Evolutionary conservation across 2,329 filamentous ascomycete species (phyloP).

Genomic region (Cercospora beticola): DNA sequence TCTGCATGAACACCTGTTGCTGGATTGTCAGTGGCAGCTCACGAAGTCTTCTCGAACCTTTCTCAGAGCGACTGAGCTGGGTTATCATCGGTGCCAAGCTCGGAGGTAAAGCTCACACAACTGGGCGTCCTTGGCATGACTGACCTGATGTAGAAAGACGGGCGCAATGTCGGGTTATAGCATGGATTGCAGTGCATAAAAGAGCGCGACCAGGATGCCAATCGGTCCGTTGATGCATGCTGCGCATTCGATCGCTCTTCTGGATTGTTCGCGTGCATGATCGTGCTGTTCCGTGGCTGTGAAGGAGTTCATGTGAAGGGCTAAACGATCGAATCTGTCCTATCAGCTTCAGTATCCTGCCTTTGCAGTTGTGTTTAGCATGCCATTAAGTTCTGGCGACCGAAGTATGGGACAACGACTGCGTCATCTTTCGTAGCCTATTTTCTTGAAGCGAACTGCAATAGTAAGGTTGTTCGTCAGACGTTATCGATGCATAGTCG

Average conservation of each 20-base stretch:
- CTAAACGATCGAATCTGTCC: neutral
- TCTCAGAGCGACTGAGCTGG: neutral
- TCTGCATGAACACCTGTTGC: neutral
- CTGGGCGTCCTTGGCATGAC: constrained; percentile 32
- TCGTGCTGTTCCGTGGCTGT: neutral
- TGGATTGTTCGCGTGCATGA: neutral
- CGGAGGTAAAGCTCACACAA: constrained; percentile 2
- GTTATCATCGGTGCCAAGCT: constrained; percentile 1
- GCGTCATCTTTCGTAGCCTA: neutral
- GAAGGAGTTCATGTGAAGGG: neutral
- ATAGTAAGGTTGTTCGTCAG: neutral
- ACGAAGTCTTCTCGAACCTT: neutral
- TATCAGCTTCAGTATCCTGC: neutral
- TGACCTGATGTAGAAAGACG: constrained; percentile 17
- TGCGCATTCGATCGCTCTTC: neutral
- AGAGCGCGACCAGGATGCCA: neutral
- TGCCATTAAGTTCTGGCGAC: neutral
- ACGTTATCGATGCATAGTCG: neutral
- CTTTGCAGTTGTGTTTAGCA: neutral
- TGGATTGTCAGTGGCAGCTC: neutral
- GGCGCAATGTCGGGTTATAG: neutral
- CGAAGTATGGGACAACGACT: neutral
- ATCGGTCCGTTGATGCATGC: neutral
- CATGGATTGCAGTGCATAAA: neutral
- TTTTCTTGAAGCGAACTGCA: neutral